Base-by-base conservation (phyloP, 179 eudicot species). In the Silene vulgaris region DNA sequence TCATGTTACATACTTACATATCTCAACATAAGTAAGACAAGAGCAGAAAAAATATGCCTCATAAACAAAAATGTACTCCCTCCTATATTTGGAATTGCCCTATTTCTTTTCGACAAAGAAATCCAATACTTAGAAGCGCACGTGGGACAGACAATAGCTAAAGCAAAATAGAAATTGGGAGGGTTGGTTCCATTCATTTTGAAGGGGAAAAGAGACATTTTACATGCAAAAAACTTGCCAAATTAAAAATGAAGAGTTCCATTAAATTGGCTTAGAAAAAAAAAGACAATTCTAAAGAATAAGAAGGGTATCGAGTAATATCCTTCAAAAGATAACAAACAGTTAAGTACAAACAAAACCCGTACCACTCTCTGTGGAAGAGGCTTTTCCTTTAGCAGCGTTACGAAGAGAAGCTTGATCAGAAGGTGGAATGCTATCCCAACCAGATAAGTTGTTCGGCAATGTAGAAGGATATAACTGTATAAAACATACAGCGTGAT, bases 401-500 rank as follows among this genome's bases (percentile, higher is more conserved):
- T 87, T 79, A 75, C n/a, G 80, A 74, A 90, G 74, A 54, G 90
- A 72, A 69, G 75, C 85, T 77, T 94, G 92, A 74, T 93, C 97
- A 76, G 84, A 69, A 67, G 84, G 74, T 61, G 96, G 81, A 82
- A 96, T 89, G 80, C 71, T 81, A 72, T 72, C 80, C 98, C 97
- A 96, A 67, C 98, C 98, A 56, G 88, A 70, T 81, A 96, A 72
- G 69, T 82, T 90, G 79, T 89, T 88, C 14, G 87, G 82, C 69
- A 79, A 76, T 20, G 84, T 82, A 66, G 86, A 78, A 65, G 96
- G 88, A 80, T 78, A 85, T 57, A 78, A 67, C 76, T 85, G 90
- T 71, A 89, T 73, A 84, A 87, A 90, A 82, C 99, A 96, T 61
- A 57, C 84, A 64, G 96, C 97, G 80, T 96, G 99, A 84, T 91